Conservation (phyloP, 2,329 filamentous ascomycete genomes). For the Fusarium lateritium region DNA sequence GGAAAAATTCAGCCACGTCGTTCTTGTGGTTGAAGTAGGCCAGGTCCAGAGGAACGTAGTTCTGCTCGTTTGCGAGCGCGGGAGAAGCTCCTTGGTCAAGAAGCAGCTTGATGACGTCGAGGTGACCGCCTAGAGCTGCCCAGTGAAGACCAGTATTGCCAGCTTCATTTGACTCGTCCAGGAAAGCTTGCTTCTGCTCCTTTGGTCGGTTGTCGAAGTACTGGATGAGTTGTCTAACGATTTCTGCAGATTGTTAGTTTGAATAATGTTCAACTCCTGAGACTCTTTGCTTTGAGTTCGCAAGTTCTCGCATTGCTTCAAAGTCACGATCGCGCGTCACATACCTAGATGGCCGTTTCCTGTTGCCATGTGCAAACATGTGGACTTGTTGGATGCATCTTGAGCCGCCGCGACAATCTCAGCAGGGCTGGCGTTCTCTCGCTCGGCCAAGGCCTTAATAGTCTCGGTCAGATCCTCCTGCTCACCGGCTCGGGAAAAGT, state of each 20-base stretch:
- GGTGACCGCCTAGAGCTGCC: conserved; percentile 91
- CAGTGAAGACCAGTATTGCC: conserved; percentile 96
- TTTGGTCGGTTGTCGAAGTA: conserved; percentile 59
- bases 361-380: conserved; percentile 90
- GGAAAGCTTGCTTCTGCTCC: conserved; percentile 64
- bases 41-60: conserved; percentile 84
- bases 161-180: conserved; percentile 81
- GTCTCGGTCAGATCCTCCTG: conserved; percentile 73
- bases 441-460: conserved; percentile 72
- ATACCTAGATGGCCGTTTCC: conserved; percentile 89
- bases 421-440: conserved; percentile 71
- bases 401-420: conserved; percentile 78
- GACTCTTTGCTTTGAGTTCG: fast-evolving
- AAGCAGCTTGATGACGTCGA: conserved; percentile 83
- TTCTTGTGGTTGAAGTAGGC: conserved; percentile 79
- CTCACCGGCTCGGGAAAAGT: conserved; percentile 86
- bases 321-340: conserved; percentile 18
- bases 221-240: conserved; percentile 61
- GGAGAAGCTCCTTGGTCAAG: conserved; percentile 84
- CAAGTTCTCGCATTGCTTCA: fast-evolving
- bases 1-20: conserved; percentile 74
- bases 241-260: conserved; percentile 54
- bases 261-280: background rate
- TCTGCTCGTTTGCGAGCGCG: conserved; percentile 83
- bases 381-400: conserved; percentile 80